These are phyloP conservation scores for Globisporangium perplexum DNA, from an alignment of 352 stramenopile genomes.

Conservation along the genomic window DNA sequence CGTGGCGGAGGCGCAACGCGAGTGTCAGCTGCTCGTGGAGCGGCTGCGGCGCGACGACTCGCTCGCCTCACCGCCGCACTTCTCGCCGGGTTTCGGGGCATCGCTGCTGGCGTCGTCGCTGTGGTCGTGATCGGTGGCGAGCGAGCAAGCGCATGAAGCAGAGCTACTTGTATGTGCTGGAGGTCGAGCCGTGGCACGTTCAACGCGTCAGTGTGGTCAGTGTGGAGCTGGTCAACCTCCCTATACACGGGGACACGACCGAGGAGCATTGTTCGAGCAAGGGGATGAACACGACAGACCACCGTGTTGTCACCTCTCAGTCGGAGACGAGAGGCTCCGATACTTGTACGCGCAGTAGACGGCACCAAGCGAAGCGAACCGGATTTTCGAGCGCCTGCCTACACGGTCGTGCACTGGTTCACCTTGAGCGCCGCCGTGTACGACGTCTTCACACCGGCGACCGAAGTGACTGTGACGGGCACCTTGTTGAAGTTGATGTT, in stretches of 20 bases:
- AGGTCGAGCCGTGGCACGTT: too few species aligned
- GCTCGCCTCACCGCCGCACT: slow-evolving; percentile 28
- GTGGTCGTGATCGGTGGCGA: slow-evolving; percentile 1
- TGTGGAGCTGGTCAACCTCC: too few species aligned
- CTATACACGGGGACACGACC: too few species aligned
- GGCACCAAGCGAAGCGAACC: too few species aligned
- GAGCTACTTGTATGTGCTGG: too few species aligned
- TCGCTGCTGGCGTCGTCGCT: neutral
- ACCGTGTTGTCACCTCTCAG: too few species aligned
- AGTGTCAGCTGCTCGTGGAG: slow-evolving; percentile 44
- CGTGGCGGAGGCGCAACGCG: slow-evolving; percentile 38
- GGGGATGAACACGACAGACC: too few species aligned
- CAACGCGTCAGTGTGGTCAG: too few species aligned
- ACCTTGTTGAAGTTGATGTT: slow-evolving; percentile 6
- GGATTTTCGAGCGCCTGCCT: neutral
- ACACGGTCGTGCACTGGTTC: slow-evolving; percentile 11
- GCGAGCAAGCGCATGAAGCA: too few species aligned
- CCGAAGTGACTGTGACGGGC: slow-evolving; percentile 4
- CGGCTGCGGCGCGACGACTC: slow-evolving; percentile 45
- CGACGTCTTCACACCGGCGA: slow-evolving; percentile 5
- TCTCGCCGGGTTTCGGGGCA: neutral
- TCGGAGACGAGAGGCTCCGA: too few species aligned
- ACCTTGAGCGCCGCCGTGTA: slow-evolving; percentile 11
- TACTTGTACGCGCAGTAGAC: too few species aligned
- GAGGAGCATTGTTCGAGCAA: too few species aligned